A percentile compares a stretch with the other conserved stretches of the same genome.
Evolutionary conservation across 2,329 filamentous ascomycete genomes (phyloP).

Genomic region (Epichloe aotearoae): DNA sequence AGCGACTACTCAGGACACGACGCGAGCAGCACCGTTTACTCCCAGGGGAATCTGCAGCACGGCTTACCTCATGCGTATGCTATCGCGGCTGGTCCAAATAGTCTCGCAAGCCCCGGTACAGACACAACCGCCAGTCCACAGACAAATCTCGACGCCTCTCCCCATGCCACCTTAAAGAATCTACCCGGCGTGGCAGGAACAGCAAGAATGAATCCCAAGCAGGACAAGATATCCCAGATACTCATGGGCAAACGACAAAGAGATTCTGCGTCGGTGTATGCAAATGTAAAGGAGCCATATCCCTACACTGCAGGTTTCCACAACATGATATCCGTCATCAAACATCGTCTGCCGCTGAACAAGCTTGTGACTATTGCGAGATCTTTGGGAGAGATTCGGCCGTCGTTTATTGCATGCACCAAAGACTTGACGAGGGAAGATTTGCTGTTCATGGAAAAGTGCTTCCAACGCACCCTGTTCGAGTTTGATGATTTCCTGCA

Average conservation of each 20-base stretch:
- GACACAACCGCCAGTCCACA: constrained; percentile 50
- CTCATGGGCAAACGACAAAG: constrained; percentile 45
- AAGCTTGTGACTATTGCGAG: constrained; percentile 76
- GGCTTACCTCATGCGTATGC: constrained; percentile 52
- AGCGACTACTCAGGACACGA: constrained; percentile 42
- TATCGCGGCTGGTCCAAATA: constrained; percentile 48
- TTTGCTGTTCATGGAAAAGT: constrained; percentile 95
- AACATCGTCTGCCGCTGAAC: constrained; percentile 62
- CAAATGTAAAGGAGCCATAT: constrained; percentile 81
- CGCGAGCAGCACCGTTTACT: constrained; percentile 34
- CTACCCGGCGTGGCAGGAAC: constrained; percentile 13
- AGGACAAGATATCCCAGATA: constrained; percentile 31
- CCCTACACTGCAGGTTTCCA: constrained; percentile 86
- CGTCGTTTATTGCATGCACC: constrained; percentile 85
- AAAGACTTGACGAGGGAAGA: constrained; percentile 81
- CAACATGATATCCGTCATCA: constrained; percentile 66
- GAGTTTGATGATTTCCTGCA: constrained; percentile 91
- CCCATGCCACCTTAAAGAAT: constrained; percentile 18
- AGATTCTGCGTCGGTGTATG: constrained; percentile 78
- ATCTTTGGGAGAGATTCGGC: constrained; percentile 76
- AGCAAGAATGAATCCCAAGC: constrained; percentile 30
- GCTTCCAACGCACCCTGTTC: constrained; percentile 81
- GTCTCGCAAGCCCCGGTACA: constrained; percentile 50
- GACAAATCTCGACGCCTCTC: constrained; percentile 43
- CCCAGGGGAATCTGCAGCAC: constrained; percentile 46